Evolutionary conservation across 768 basidiomycete species (phyloP), one percentile per base, ranked within the genome.

Genomic region (Sistotremastrum niveocremeum): DNA sequence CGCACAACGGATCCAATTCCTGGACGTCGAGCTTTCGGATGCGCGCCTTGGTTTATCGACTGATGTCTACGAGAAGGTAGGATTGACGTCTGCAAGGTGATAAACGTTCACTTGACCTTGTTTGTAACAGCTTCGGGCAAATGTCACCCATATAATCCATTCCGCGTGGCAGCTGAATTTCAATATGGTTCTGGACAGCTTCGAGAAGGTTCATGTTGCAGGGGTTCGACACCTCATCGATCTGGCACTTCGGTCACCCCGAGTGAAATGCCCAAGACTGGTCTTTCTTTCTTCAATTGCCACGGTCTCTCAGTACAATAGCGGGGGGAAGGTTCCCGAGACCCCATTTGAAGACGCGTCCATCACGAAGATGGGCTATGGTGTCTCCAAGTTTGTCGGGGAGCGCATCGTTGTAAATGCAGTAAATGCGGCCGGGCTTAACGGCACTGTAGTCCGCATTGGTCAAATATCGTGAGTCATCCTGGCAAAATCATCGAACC

Each of bases 151-250:
- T 39, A 41, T 51, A 20, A 44, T 51, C 29, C 50, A 51, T 39
- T 37, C 37, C 20, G 45, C 52, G 3, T 52, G 52, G 52, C 32
- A 34, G 6, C 40, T 52, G 29, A 51, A 52, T 31, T 52, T 53
- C 41, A 51, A 51, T 42, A 34, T 41, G 41, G 36, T 42, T 3
- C 43, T 52, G 42, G 42, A 38, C 29, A 47, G 48, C 32, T 52
- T 51, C 39, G 52, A 52, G 38, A 40, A 37, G 6, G 49, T 50
- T 6, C 45, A 52, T 42, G 45, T 52, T 36, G 41, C 40, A 11
- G 52, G 52, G 36, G 37, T 51, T 10, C 46, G 52, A 20, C 44
- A 52, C 36, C 39, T 52, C 20, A 35, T 52, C 33, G 46, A 52
- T n/a, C 48, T 52, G 33, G 32, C 46, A 5, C 41, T 52, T 4